phyloP scores from a whole-genome alignment of 805 yeast species.

The Kodamaea nitidulidarum region DNA sequence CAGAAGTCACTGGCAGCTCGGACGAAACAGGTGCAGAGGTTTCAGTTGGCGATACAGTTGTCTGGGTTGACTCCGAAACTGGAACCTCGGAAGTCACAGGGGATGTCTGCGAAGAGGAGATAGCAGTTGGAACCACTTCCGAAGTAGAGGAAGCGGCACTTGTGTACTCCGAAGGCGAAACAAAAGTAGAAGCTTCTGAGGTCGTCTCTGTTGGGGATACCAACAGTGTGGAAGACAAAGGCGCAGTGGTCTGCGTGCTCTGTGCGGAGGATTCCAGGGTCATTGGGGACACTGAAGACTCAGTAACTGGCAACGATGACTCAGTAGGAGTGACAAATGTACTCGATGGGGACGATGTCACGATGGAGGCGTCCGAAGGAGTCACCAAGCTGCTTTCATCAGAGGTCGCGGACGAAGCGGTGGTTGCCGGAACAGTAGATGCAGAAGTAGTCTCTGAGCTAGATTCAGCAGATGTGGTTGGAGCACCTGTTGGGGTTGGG shows the following conservation, averaged over 20 bases:
- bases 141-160: too few relatives aligned
- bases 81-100: background rate
- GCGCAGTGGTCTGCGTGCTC: constrained; percentile 4
- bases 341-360: background rate
- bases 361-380: constrained; percentile 1
- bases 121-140: too few relatives aligned
- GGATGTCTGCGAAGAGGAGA: too few relatives aligned
- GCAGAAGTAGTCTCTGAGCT: constrained; percentile 2
- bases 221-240: constrained; percentile 3
- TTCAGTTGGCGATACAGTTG: background rate
- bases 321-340: constrained; percentile 2
- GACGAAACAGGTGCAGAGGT: too few relatives aligned
- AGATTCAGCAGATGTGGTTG: too few relatives aligned
- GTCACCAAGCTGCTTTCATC: background rate
- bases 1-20: background rate
- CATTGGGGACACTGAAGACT: too few relatives aligned
- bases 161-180: too few relatives aligned
- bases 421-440: background rate
- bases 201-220: constrained; percentile 2
- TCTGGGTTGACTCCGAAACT: background rate
- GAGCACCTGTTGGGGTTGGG: too few relatives aligned
- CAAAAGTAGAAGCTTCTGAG: too few relatives aligned
- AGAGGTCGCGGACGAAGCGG: background rate
- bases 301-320: constrained; percentile 2
- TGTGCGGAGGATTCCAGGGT: too few relatives aligned